Evolutionary conservation across 208 protist genomes (phyloP).

Genomic region (Trypanosoma congolense): DNA sequence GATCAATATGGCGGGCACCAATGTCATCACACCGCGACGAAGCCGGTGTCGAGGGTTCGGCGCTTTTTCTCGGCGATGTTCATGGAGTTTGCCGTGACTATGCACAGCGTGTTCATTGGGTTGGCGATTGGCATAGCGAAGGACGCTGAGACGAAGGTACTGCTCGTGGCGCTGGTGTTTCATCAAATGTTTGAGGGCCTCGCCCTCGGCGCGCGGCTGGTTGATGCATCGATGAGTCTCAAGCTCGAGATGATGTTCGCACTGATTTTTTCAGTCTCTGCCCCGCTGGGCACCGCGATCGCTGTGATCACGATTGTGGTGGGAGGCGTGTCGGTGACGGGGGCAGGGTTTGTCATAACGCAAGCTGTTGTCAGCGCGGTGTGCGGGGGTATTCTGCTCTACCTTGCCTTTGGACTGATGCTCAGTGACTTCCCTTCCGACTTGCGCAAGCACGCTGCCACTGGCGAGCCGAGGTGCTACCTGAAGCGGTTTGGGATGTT

Average conservation of each 20-base stretch:
- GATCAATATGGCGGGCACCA: background rate
- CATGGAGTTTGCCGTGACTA: conserved; percentile 46
- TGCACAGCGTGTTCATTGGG: conserved; percentile 69
- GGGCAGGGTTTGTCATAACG: conserved; percentile 28
- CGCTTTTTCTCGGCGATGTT: conserved; percentile 11
- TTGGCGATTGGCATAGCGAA: conserved; percentile 45
- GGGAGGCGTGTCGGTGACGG: conserved; percentile 21
- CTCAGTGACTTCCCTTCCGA: conserved; percentile 51
- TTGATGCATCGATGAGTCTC: conserved; percentile 15
- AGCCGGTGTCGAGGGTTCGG: background rate
- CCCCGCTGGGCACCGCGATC: conserved; percentile 33
- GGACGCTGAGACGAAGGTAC: conserved; percentile 17
- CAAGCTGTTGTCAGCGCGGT: conserved; percentile 42
- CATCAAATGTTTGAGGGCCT: conserved; percentile 31
- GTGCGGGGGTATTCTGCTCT: conserved; percentile 60
- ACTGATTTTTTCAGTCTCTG: conserved; percentile 45
- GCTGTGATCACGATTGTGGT: conserved; percentile 26
- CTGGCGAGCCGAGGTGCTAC: background rate
- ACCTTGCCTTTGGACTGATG: conserved; percentile 47
- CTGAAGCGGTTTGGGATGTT: conserved; percentile 30
- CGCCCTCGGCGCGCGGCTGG: conserved; percentile 21
- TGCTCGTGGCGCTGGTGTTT: conserved; percentile 21
- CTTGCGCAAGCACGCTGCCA: conserved; percentile 13
- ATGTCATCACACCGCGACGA: background rate
- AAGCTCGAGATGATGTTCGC: conserved; percentile 33